phyloP scores from a whole-genome alignment of 768 basidiomycete genomes.

The Phylloporus sp. region DNA sequence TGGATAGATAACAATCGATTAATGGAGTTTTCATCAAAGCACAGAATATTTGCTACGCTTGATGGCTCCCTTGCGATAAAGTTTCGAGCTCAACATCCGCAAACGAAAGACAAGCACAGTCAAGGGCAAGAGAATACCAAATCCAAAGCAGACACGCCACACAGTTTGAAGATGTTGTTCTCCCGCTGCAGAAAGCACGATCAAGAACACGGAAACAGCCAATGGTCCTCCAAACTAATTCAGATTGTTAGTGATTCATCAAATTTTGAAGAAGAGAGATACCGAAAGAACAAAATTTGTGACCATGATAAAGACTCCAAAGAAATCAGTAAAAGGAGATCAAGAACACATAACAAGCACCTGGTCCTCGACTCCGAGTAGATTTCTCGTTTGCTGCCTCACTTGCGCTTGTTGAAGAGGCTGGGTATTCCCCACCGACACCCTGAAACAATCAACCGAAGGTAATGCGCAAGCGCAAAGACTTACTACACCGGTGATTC shows the following conservation, averaged over 20 bases:
- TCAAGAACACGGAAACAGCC: constrained; percentile 61
- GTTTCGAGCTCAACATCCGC: constrained; percentile 64
- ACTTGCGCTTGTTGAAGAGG: constrained; percentile 62
- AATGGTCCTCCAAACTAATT: constrained; percentile 62
- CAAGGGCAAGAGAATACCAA: constrained; percentile 60
- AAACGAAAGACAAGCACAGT: constrained; percentile 71
- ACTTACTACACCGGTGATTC: constrained; percentile 62
- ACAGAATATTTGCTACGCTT: constrained; percentile 41
- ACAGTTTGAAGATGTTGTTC: constrained; percentile 57
- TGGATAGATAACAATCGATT: constrained; percentile 17
- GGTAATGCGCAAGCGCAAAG: background rate
- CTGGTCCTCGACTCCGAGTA: constrained; percentile 54
- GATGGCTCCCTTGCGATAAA: constrained; percentile 64
- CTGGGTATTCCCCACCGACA: constrained; percentile 77
- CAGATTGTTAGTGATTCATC: background rate
- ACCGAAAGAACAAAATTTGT: constrained; percentile 69
- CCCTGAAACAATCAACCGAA: constrained; percentile 38
- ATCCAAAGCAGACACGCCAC: constrained; percentile 65
- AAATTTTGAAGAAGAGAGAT: constrained; percentile 15
- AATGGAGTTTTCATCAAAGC: background rate
- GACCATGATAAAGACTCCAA: constrained; percentile 66
- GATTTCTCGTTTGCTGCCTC: constrained; percentile 74
- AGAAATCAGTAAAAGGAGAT: constrained; percentile 1
- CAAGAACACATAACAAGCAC: constrained; percentile 27
- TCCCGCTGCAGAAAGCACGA: constrained; percentile 65